Base-by-base conservation (phyloP, 2,329 filamentous ascomycete species). In the Dactylonectria macrodidyma region DNA sequence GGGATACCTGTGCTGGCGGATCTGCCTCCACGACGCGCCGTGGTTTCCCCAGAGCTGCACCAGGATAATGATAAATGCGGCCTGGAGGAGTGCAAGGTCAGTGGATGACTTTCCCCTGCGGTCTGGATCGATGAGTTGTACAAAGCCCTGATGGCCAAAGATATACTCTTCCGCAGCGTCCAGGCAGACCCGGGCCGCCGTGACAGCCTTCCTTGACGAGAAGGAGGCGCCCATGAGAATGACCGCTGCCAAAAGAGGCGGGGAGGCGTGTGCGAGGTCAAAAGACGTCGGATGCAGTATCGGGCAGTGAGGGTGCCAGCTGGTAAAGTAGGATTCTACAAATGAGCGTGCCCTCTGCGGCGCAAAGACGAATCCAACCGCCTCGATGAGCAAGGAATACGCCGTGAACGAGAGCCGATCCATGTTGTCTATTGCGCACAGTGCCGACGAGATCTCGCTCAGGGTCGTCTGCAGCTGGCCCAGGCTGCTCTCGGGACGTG, bases 261-360 rank as follows among this genome's bases (percentile, higher is more conserved):
- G 24, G 14, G 14, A 52, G 3, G 47, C 34, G 6, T 11, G 14
- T 5, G 34, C 16, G 11, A 34, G 33, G 5, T 60, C 12, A 26
- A 60, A 60, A 3, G 34, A 52, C 12, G 58, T 22, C 2, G 12
- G 58, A 19, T 60, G 58, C 14, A 60, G 19, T 22, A 60, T 41
- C 3, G 46, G 58, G 30, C 58, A 60, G 14, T 60, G 33, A 6
- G 5, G 58, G 16, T 60, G 58, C 58, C 58, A 60, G 5, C 44
- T 44, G 7, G 44, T 12, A 26, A 61, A 61, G 59, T 61, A 61
- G 14, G 48, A 46, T n/a, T 52, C 19, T 30, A 60, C 24, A 22
- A 60, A 60, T 11, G 46, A 36, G 11, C 14, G 12, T 2, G 19
- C 47, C 19, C 22, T 60, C 1, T 60, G 19, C 3, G n/a, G 19